Base-by-base conservation (phyloP, 2,329 filamentous ascomycete genomes). In the Grosmannia clavigera region DNA sequence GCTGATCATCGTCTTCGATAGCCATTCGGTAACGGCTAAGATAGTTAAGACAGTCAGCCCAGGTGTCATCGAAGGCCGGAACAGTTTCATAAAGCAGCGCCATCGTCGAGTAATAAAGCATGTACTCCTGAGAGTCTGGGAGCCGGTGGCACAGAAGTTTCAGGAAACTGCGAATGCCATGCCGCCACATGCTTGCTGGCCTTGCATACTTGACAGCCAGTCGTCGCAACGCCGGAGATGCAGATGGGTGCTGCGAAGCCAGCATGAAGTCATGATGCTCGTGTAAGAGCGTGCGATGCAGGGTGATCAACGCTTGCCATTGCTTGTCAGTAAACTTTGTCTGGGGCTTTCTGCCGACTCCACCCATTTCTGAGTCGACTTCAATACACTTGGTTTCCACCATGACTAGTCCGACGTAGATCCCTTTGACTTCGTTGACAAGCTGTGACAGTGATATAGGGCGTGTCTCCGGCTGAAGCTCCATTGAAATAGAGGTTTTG, bases 21-120 rank as follows among this genome's bases (percentile, higher is more conserved):
- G 91, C 90, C 91, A 96, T 96, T 0, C 86, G 78, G 53, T 95
- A 96, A 25, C 92, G 78, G 0, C 86, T 87, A 0, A 97, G 73
- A 68, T 97, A 92, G 0, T 92, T 92, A 0, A 97, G 74, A 59
- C 92, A 96, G 65, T 96, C 92, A 10, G 95, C 89, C 92, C 92
- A 97, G 0, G 89, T 96, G 61, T 94, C 88, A 58, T 88, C 82
- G 65, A 95, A 96, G 0, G 81, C 78, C 0, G 88, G 85, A 0
- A 96, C 89, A 0, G 89, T 95, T 67, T 97, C 92, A 61, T 91
- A 88, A 0, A 96, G 72, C 0, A 96, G 72, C 0, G 89, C 87
- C 81, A 96, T 90, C 83, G 95, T 95, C 2, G 87, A 87, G 64
- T 96, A 97, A 0, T 91, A 96, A 97, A 0, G 85, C 91, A 97